Evolutionary conservation across 2,329 filamentous ascomycete species (phyloP).

Genomic region (Exophiala mesophila): DNA sequence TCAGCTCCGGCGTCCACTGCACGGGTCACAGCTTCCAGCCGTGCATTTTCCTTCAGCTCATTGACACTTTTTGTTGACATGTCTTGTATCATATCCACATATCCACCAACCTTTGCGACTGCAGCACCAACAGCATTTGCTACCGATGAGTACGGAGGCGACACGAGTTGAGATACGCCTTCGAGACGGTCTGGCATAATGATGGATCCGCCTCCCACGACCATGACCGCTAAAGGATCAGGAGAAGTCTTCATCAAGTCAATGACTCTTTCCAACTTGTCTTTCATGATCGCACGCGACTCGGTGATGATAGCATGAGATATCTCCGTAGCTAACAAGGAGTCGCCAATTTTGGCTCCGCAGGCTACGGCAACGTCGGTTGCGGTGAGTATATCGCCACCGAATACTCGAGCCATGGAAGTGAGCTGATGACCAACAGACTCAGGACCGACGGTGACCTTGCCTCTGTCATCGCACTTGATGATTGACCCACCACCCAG

Average conservation of each 20-base stretch:
- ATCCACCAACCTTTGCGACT: conserved; percentile 50
- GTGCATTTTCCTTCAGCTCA: conserved; percentile 9
- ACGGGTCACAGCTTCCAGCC: conserved; percentile 30
- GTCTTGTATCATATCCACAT: conserved; percentile 14
- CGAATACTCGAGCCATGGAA: conserved; percentile 53
- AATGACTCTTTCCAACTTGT: conserved; percentile 48
- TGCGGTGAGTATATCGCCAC: conserved; percentile 52
- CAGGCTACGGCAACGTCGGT: conserved; percentile 43
- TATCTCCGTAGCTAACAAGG: conserved; percentile 20
- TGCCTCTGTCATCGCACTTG: conserved; percentile 31
- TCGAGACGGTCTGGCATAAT: conserved; percentile 46
- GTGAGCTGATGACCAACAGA: conserved; percentile 56
- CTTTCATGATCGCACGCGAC: conserved; percentile 38
- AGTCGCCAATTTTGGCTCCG: conserved; percentile 28
- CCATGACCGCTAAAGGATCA: conserved; percentile 44
- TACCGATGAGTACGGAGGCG: too few relatives aligned
- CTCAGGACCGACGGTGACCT: conserved; percentile 53
- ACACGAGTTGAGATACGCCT: conserved; percentile 48
- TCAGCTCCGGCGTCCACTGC: conserved; percentile 27
- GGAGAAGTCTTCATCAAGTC: conserved; percentile 55
- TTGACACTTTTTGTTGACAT: conserved; percentile 12
- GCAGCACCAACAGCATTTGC: conserved; percentile 64
- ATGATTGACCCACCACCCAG: conserved; percentile 52
- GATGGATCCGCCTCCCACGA: conserved; percentile 55
- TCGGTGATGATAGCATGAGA: conserved; percentile 33